A percentile compares a stretch with the other conserved stretches of the same genome.
Evolutionary conservation across 2,329 filamentous ascomycete species (phyloP).

Genomic region (Parastagonospora nodorum): DNA sequence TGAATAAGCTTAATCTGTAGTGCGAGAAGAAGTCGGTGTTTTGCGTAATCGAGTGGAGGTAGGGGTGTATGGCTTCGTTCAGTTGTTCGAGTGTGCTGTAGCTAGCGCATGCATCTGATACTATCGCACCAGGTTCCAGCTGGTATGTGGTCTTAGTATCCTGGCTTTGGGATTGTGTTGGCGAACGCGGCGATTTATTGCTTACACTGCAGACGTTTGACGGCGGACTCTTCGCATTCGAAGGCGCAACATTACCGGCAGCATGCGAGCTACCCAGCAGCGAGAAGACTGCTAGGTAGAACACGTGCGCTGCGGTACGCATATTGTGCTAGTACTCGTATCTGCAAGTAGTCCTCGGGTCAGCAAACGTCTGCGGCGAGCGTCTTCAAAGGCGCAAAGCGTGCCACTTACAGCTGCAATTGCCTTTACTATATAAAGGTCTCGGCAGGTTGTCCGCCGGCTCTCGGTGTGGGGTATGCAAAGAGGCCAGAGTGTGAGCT

Average conservation of each 20-base stretch:
- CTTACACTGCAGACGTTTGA: slow-evolving; percentile 63
- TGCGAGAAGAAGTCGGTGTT: slow-evolving; percentile 98
- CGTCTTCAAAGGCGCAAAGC: slow-evolving; percentile 14
- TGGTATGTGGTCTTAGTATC: slow-evolving; percentile 54
- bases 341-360: slow-evolving; percentile 29
- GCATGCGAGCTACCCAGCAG: slow-evolving; percentile 59
- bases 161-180: slow-evolving; percentile 26
- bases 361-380: slow-evolving; percentile 42
- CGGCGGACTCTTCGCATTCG: slow-evolving; percentile 44
- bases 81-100: slow-evolving; percentile 87
- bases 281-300: slow-evolving; percentile 67
- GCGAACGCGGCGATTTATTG: slow-evolving; percentile 31
- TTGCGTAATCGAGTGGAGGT: slow-evolving; percentile 78
- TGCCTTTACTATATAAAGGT: slow-evolving; percentile 27
- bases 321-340: slow-evolving; percentile 42
- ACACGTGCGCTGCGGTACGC: slow-evolving; percentile 59
- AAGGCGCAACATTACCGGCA: slow-evolving; percentile 39
- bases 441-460: slow-evolving; percentile 22
- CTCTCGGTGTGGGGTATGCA: slow-evolving; percentile 30
- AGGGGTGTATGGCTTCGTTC: slow-evolving; percentile 76
- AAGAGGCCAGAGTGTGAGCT: slow-evolving; percentile 47
- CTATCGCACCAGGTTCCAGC: slow-evolving; percentile 87
- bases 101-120: slow-evolving; percentile 92
- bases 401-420: slow-evolving; percentile 22
- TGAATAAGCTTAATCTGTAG: slow-evolving; percentile 92